These are phyloP conservation scores for Calonectria montana DNA, from an alignment of 2,329 filamentous ascomycete genomes.

Conservation along the genomic window DNA sequence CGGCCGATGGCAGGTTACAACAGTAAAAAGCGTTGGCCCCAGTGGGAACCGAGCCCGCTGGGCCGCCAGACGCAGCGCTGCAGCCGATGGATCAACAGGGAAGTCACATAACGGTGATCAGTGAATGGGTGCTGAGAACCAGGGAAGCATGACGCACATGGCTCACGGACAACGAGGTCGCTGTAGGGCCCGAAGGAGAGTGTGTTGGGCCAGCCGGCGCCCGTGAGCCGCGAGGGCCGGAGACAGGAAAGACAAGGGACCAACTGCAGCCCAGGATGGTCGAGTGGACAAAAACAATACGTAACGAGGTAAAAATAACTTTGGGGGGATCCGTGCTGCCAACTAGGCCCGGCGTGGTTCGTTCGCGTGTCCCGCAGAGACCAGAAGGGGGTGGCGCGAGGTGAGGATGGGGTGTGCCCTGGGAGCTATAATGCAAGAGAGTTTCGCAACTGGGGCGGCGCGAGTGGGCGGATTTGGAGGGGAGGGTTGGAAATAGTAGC, in stretches of 20 bases:
- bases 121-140: slow-evolving; percentile 9
- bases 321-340: slow-evolving; percentile 38
- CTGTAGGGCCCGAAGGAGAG: background rate
- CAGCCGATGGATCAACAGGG: slow-evolving; percentile 8
- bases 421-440: slow-evolving; percentile 4
- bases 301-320: slow-evolving; percentile 48
- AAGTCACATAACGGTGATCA: slow-evolving; percentile 19
- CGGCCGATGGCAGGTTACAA: slow-evolving; percentile 11
- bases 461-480: slow-evolving; percentile 12
- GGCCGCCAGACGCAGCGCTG: background rate
- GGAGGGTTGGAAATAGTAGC: slow-evolving; percentile 8
- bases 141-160: slow-evolving; percentile 42
- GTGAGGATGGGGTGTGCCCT: slow-evolving; percentile 6
- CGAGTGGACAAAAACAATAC: slow-evolving; percentile 40
- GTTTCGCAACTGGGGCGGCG: slow-evolving; percentile 1
- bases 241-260: slow-evolving; percentile 7
- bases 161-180: slow-evolving; percentile 21
- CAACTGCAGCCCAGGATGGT: slow-evolving; percentile 10
- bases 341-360: slow-evolving; percentile 28
- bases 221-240: slow-evolving; percentile 24
- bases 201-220: slow-evolving; percentile 14
- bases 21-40: slow-evolving; percentile 14
- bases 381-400: slow-evolving; percentile 12
- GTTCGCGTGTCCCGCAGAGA: slow-evolving; percentile 25
- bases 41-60: slow-evolving; percentile 2